phyloP scores from a whole-genome alignment of 2,329 filamentous ascomycete species.

The Beauveria bassiana region DNA sequence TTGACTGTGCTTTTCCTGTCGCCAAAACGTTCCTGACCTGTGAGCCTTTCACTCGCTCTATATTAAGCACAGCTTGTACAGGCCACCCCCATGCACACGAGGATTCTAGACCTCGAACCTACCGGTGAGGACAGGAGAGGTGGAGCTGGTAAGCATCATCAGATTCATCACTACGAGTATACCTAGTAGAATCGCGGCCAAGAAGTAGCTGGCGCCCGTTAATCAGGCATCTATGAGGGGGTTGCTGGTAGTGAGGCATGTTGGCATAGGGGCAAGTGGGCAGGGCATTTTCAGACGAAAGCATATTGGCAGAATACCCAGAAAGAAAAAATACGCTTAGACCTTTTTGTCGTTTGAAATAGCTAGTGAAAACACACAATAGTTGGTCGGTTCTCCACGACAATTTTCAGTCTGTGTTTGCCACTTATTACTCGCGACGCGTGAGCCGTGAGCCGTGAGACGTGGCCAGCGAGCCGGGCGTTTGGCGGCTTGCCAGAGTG shows the following conservation, averaged over 20 bases:
- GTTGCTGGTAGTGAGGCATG: neutral
- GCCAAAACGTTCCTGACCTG: neutral
- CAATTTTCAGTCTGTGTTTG: neutral
- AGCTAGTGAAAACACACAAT: neutral
- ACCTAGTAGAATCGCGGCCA: neutral
- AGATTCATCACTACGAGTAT: neutral
- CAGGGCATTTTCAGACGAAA: neutral
- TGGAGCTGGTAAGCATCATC: neutral
- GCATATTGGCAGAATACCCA: neutral
- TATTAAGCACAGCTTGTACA: neutral
- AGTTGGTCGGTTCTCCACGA: neutral
- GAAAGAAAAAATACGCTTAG: neutral
- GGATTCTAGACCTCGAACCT: neutral
- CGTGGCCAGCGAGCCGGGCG: neutral
- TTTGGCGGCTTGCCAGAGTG: slow-evolving; percentile 3
- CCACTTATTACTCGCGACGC: neutral
- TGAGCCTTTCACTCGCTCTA: neutral
- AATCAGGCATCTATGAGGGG: neutral
- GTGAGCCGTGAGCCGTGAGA: neutral
- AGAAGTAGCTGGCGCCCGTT: neutral
- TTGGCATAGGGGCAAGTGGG: too few relatives aligned
- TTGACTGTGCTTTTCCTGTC: neutral
- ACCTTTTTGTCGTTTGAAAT: neutral
- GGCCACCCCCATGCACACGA: neutral
- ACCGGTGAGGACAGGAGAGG: neutral